Percentiles rank a stretch among this genome's conserved stretches.
Conservation (phyloP, 1,284 basidiomycete species). For the Stygiomarasmius scandens region DNA sequence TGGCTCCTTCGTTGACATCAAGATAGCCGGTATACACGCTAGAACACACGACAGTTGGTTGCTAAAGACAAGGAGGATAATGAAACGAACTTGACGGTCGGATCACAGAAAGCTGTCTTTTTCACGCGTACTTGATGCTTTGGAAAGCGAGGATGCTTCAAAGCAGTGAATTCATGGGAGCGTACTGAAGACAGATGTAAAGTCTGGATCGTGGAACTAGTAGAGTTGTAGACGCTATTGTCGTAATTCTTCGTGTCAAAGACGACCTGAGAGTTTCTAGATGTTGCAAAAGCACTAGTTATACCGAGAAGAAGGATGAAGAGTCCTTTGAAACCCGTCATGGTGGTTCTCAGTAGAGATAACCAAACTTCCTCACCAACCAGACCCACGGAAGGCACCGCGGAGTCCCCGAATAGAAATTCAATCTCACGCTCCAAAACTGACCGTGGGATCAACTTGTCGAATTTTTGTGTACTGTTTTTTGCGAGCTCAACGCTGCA, state of each 20-base stretch:
- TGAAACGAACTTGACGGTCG: constrained; percentile 56
- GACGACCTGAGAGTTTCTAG: too few species aligned
- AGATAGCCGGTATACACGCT: constrained; percentile 66
- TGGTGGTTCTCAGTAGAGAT: neutral
- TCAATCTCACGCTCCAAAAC: neutral
- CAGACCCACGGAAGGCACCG: neutral
- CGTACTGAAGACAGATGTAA: constrained; percentile 32
- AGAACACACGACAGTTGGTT: constrained; percentile 13
- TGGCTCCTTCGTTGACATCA: constrained; percentile 55
- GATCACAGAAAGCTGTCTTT: constrained; percentile 62
- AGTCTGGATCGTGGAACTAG: neutral
- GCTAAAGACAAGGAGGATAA: neutral
- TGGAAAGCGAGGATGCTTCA: constrained; percentile 53
- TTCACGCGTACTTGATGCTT: constrained; percentile 60
- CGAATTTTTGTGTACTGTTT: neutral
- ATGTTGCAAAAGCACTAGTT: neutral
- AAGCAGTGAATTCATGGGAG: constrained; percentile 41
- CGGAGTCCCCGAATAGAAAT: neutral
- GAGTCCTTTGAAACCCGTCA: neutral
- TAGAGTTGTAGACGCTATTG: neutral
- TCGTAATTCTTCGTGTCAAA: neutral
- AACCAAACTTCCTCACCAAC: too few species aligned
- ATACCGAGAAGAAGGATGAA: neutral
- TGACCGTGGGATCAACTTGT: neutral
- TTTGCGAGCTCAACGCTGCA: neutral